A percentile compares a stretch with the other conserved stretches of the same genome.
Conservation (phyloP, 805 yeast genomes). For the baker's yeast (Saccharomyces cerevisiae) region DNA sequence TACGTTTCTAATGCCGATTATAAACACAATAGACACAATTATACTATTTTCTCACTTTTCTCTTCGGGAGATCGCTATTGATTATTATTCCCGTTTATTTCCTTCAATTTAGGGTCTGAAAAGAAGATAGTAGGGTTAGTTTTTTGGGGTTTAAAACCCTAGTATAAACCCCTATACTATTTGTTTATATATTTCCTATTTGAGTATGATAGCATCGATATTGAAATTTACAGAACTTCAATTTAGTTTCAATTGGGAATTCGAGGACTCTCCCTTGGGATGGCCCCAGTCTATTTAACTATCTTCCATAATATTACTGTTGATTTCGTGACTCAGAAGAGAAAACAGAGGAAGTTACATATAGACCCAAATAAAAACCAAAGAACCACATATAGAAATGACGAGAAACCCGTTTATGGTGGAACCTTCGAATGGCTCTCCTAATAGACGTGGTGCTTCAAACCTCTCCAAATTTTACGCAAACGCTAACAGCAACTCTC, state of each 20-base stretch:
- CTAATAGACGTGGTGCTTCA: conserved; percentile 16
- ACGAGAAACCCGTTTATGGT: conserved; percentile 31
- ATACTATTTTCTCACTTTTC: not conserved
- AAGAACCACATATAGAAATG: conserved; percentile 10
- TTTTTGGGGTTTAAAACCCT: not conserved
- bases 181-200: conserved; percentile 11
- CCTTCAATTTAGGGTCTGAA: not conserved
- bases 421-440: conserved; percentile 24
- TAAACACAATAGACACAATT: not conserved
- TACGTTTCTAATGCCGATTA: not conserved
- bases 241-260: not conserved
- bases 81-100: not conserved
- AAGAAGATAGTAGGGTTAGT: not conserved
- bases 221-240: not conserved
- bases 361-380: not conserved
- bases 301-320: not conserved
- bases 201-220: conserved; percentile 5
- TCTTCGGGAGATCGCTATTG: not conserved
- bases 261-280: conserved; percentile 1
- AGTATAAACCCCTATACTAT: not conserved
- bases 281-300: conserved; percentile 3
- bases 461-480: conserved; percentile 23
- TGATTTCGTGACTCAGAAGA: not conserved
- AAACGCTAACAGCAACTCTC: conserved; percentile 14
- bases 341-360: not conserved